Evolutionary conservation across 208 protist species (phyloP), one percentile per base, ranked within the genome.

Genomic region (Acanthamoeba triangularis): DNA sequence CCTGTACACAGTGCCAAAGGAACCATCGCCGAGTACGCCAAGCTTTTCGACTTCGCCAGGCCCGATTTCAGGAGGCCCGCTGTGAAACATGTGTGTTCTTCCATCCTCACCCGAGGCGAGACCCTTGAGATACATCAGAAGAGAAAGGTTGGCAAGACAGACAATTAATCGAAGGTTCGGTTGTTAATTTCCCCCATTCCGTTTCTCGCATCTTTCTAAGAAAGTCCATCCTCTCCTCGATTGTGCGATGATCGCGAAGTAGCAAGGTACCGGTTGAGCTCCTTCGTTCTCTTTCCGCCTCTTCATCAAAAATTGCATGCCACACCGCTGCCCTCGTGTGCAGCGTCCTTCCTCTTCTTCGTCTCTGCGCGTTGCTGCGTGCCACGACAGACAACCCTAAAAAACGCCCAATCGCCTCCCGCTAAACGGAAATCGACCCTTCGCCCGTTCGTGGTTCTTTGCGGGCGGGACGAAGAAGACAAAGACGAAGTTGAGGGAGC

Each of bases 21-120:
- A 93, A 28, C 88, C 88, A 78, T 93, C 88, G 30, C 88, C 88
- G 33, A 93, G 88, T 6, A 78, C 63, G 28, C 88, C 88, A 25
- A 93, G 61, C 63, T 78, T 80, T 61, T 93, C 88, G 44, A 93
- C 35, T 41, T 93, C 88, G 35, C 41, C 41, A 54, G 88, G 88
- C 25, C n/a, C 28, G 37, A 93, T 93, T 78, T 93, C 88, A 16
- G 88, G 88, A n/a, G 88, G 88, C 65, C 88, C 88, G 61, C 88
- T 93, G 44, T 93, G 88, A 61, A 93, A 93, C 41, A 69, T 82
- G 41, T 82, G 25, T 82, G 74, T 41, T 49, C 74, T 20, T 52
- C 74, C 41, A 44, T 44, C 37, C 41, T 82, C 74, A 18, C 25
- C 69, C 20, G 54, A 18, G 54, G 20, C 54, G 54, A 61, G 54